Evolutionary conservation across 768 basidiomycete genomes (phyloP).

Genomic region (Mycena epipterygia): DNA sequence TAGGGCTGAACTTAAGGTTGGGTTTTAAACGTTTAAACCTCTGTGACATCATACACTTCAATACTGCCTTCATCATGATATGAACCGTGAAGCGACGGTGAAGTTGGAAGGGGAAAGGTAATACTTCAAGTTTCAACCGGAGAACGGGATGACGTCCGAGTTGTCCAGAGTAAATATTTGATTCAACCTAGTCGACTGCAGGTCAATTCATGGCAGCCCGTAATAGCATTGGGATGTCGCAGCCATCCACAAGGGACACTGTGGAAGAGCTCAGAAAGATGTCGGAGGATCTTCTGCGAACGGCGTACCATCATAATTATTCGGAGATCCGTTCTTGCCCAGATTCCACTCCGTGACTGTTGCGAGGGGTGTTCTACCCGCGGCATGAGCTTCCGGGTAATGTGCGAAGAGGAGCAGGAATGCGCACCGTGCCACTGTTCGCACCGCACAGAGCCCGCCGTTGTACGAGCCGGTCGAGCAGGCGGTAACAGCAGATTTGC

Average conservation of each 20-base stretch:
- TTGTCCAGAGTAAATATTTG: no score
- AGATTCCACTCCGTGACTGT: conserved; percentile 52
- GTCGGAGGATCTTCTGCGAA: neutral
- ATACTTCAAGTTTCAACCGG: no score
- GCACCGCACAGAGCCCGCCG: conserved; percentile 54
- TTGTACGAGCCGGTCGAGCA: conserved; percentile 55
- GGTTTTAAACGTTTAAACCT: no score
- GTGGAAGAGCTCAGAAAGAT: neutral
- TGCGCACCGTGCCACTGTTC: conserved; percentile 51
- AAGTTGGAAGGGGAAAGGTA: no score
- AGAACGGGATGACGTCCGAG: no score
- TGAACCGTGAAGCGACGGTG: no score
- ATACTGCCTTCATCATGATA: no score
- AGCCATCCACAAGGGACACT: conserved; percentile 61
- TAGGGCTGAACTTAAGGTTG: no score
- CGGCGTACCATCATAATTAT: conserved; percentile 50
- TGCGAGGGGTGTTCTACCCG: conserved; percentile 47
- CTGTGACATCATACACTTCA: no score
- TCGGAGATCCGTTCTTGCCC: conserved; percentile 34
- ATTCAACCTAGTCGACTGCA: conserved; percentile 63
- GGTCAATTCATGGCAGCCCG: conserved; percentile 51
- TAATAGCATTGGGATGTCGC: conserved; percentile 57
- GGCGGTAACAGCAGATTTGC: conserved; percentile 43
- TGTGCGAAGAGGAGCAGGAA: neutral
- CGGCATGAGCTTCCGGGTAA: neutral